phyloP scores from a whole-genome alignment of 2,329 filamentous ascomycete genomes.

The Ophiocordyceps camponoti-rufipedis region DNA sequence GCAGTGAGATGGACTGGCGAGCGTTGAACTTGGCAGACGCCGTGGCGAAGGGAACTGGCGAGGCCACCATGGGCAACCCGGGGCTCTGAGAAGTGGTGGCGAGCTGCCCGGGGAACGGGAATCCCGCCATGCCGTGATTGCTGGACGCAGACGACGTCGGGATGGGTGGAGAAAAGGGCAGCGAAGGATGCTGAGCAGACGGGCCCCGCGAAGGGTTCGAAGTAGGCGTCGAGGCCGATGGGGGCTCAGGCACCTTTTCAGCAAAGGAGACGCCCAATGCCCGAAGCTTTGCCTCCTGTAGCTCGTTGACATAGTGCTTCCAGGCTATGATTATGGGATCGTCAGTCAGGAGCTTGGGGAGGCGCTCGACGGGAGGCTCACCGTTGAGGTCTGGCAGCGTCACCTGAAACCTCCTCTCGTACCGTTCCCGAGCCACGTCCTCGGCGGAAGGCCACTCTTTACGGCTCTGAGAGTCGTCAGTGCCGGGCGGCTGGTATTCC shows the following conservation, averaged over 20 bases:
- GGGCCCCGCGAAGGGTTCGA: slow-evolving; percentile 46
- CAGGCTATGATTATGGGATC: slow-evolving; percentile 23
- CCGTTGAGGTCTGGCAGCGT: slow-evolving; percentile 51
- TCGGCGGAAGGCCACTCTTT: slow-evolving; percentile 46
- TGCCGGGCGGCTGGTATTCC: slow-evolving; percentile 16
- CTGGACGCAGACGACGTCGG: slow-evolving; percentile 64
- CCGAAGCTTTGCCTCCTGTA: slow-evolving; percentile 82
- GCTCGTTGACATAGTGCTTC: slow-evolving; percentile 62
- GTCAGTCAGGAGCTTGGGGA: slow-evolving; percentile 3
- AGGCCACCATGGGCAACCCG: slow-evolving; percentile 45
- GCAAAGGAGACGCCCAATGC: slow-evolving; percentile 75
- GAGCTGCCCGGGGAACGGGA: slow-evolving; percentile 40
- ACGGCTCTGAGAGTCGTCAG: slow-evolving; percentile 42
- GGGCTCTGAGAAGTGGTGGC: slow-evolving; percentile 45
- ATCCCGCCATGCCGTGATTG: slow-evolving; percentile 36
- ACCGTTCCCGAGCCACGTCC: slow-evolving; percentile 38
- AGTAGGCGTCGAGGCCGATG: slow-evolving; percentile 48
- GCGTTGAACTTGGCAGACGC: slow-evolving; percentile 44
- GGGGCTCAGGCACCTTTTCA: slow-evolving; percentile 48
- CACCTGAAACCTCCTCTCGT: slow-evolving; percentile 36
- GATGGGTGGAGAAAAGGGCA: slow-evolving; percentile 71
- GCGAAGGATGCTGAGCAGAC: slow-evolving; percentile 55
- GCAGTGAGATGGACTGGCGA: slow-evolving; percentile 53
- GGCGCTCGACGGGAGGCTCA: slow-evolving; percentile 11
- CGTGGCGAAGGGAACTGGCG: slow-evolving; percentile 51